Evolutionary conservation across 495 filamentous ascomycete species (phyloP).

Genomic region (Hyphodiscus hymeniophilus): DNA sequence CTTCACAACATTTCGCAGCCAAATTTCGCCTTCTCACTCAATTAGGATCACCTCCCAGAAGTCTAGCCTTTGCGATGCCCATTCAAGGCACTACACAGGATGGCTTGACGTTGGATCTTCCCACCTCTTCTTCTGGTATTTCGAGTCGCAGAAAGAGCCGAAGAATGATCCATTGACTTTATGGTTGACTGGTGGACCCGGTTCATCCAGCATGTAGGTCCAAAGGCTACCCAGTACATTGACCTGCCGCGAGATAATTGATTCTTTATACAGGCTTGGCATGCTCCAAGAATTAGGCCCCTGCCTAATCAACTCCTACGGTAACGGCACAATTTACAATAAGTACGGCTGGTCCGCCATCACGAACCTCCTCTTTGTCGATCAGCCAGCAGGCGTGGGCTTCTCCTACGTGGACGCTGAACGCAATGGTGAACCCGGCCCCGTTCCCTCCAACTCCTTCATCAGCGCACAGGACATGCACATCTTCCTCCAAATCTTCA

Average conservation of each 20-base stretch:
- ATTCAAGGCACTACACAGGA: conserved; percentile 12
- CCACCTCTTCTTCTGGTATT: conserved; percentile 8
- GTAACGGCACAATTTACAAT: conserved; percentile 33
- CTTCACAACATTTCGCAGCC: conserved; percentile 2
- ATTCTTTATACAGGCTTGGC: too few species aligned
- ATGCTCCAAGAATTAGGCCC: conserved; percentile 25
- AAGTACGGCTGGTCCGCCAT: conserved; percentile 39
- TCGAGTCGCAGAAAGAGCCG: conserved; percentile 40
- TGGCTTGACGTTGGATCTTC: conserved; percentile 7
- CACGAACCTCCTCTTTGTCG: conserved; percentile 37
- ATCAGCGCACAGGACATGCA: conserved; percentile 31
- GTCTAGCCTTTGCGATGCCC: conserved; percentile 7
- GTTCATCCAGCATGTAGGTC: conserved; percentile 24
- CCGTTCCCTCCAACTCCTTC: conserved; percentile 23
- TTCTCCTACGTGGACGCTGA: conserved; percentile 39
- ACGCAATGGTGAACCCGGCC: conserved; percentile 21
- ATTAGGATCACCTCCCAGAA: conserved; percentile 12
- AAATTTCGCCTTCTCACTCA: conserved; percentile 8
- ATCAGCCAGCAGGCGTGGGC: conserved; percentile 36
- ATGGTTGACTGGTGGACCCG: conserved; percentile 45
- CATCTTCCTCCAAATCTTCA: conserved; percentile 33
- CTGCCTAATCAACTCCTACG: conserved; percentile 32
- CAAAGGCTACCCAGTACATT: too few species aligned
- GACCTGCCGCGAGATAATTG: too few species aligned
- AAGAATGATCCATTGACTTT: conserved; percentile 38